Base-by-base conservation (phyloP, 176 grass and related monocot genomes). In the Triticum urartu region DNA sequence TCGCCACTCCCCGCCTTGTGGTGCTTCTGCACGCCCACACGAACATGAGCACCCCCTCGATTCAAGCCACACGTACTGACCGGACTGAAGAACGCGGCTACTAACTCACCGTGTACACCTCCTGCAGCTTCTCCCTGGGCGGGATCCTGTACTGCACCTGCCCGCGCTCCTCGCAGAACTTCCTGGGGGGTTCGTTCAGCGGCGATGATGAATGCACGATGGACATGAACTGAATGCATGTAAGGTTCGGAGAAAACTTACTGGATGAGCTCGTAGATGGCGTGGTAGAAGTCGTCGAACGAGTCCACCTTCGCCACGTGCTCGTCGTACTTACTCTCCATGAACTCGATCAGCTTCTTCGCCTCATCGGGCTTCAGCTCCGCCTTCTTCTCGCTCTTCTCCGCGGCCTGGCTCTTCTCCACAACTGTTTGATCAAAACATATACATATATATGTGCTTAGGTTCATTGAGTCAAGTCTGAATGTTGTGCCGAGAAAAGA, bases 281-380 rank as follows among this genome's bases (percentile, higher is more conserved):
- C 90, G 60, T 94, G 95, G 81, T 89, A 92, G 67, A 97, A 92
- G 4, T 92, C 88, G 0, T 94, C 77, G 34, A 80, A 89, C 1
- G 40, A 34, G 3, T 60, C 0, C 5, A 84, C 71, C 1, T 63
- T 21, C 0, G 40, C 36, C 5, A 56, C 3, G 30, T 81, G 24
- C 5, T 52, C 15, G 0, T 85, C 80, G 1, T 91, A 94, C 20
- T 86, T 26, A 3, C 6, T 6, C 15, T 68, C 68, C 83, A 93
- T 85, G 78, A 88, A 82, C 24, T 56, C 45, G 9, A 74, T 10
- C 0, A 92, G 79, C 62, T 78, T 68, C 14, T 88, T 45, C 0
- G 69, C 77, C 11, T 80, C 89, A 3, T 22, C 38, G 5, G 38
- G n/a, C 58, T 85, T 88, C 45, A n/a, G 60, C 60, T 28, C 43